Percentiles rank a stretch among this genome's conserved stretches.
Conservation (phyloP, 2,329 filamentous ascomycete species). For the Zarea fungicola region DNA sequence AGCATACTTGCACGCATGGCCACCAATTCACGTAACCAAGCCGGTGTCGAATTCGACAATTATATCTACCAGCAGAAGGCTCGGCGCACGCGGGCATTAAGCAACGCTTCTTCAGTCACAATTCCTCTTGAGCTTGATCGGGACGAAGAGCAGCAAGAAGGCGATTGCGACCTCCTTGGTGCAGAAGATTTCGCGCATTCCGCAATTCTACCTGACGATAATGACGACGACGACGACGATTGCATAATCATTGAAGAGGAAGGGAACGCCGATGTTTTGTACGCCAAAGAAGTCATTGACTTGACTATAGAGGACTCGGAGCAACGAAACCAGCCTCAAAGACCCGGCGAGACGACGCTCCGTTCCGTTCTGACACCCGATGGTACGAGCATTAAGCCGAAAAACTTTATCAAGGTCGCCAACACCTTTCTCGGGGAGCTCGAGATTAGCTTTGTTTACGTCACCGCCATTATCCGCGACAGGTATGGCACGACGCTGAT, state of each 20-base stretch:
- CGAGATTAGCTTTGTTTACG: slow-evolving; percentile 33
- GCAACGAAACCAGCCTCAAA: slow-evolving; percentile 9
- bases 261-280: background rate
- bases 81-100: too few species aligned
- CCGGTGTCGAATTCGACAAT: too few species aligned
- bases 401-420: slow-evolving; percentile 26
- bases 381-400: slow-evolving; percentile 16
- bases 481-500: slow-evolving; percentile 22
- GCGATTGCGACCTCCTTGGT: too few species aligned
- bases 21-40: too few species aligned
- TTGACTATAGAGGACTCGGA: slow-evolving; percentile 25
- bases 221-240: background rate
- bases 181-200: too few species aligned
- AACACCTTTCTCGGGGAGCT: slow-evolving; percentile 19
- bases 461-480: slow-evolving; percentile 36
- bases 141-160: background rate
- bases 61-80: too few species aligned
- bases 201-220: background rate
- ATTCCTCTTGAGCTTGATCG: too few species aligned
- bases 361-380: slow-evolving; percentile 14
- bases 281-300: slow-evolving; percentile 28
- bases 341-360: slow-evolving; percentile 22
- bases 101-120: too few species aligned
- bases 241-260: slow-evolving; percentile 1
- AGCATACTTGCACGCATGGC: too few species aligned